These are phyloP conservation scores for Coemansia asiatica DNA, from an alignment of 192 early-diverging fungal genomes.

Conservation along the genomic window DNA sequence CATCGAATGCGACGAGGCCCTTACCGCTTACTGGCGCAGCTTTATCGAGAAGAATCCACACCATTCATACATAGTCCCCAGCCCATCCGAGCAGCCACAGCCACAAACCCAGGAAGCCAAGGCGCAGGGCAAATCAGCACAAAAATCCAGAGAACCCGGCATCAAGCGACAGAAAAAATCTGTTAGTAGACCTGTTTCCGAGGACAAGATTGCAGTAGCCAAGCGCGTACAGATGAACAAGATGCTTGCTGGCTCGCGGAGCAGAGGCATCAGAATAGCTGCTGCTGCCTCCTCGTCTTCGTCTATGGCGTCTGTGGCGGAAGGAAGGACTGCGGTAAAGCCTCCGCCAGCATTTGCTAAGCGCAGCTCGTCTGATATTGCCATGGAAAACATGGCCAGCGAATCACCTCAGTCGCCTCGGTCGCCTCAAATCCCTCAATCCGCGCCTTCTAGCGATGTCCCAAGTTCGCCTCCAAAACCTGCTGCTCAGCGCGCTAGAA, in stretches of 20 bases:
- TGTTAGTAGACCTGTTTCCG: neutral
- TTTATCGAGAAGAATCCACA: constrained; percentile 8
- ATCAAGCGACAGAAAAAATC: neutral
- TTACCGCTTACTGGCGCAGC: constrained; percentile 23
- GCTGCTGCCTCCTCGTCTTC: neutral
- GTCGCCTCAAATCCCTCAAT: neutral
- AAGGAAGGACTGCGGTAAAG: constrained; percentile 1
- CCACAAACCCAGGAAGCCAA: neutral
- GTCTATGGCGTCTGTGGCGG: neutral
- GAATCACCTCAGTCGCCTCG: neutral
- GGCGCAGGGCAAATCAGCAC: neutral
- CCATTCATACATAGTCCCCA: neutral
- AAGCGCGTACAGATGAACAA: constrained; percentile 41
- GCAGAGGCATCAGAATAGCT: neutral
- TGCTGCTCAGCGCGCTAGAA: constrained; percentile 29
- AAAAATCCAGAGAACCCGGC: neutral
- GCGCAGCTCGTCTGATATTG: constrained; percentile 2
- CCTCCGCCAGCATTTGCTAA: constrained; percentile 26
- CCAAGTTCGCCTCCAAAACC: neutral
- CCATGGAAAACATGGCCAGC: neutral
- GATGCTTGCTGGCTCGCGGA: constrained; percentile 19
- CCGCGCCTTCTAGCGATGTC: neutral
- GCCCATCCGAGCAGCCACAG: neutral
- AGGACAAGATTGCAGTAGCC: constrained; percentile 29
- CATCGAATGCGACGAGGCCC: constrained; percentile 11